phyloP scores from a whole-genome alignment of 108 stramenopile genomes.

The Discostella pseudostelligera region DNA sequence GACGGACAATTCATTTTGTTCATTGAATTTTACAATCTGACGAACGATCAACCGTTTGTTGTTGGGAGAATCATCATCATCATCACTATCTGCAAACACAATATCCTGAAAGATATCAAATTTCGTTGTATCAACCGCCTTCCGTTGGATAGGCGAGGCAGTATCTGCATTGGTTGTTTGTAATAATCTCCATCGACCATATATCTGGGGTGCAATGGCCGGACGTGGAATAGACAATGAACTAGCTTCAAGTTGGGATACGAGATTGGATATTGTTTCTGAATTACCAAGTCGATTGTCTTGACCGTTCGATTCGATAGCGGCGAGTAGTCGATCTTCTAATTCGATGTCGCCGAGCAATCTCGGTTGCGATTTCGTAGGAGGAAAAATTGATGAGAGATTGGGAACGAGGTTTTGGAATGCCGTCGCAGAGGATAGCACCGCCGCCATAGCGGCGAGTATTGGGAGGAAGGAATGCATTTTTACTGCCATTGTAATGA shows the following conservation, averaged over 20 bases:
- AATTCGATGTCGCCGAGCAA: constrained; percentile 27
- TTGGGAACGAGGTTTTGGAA: constrained; percentile 44
- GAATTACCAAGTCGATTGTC: constrained; percentile 68
- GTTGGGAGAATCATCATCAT: constrained; percentile 9
- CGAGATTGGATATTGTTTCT: constrained; percentile 51
- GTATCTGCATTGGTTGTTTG: constrained; percentile 84
- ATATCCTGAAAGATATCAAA: constrained; percentile 88
- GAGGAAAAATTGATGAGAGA: constrained; percentile 14
- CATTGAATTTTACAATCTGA: constrained; percentile 81
- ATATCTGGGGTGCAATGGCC: constrained; percentile 66
- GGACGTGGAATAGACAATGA: constrained; percentile 50
- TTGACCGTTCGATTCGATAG: constrained; percentile 33
- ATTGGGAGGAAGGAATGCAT: neutral
- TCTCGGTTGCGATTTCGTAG: constrained; percentile 2
- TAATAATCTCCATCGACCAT: constrained; percentile 76
- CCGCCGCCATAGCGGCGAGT: neutral
- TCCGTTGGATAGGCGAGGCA: constrained; percentile 80
- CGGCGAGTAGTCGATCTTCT: constrained; percentile 46
- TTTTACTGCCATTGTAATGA: neutral
- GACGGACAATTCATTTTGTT: constrained; percentile 57
- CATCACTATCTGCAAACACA: constrained; percentile 31
- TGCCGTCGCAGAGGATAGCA: constrained; percentile 11
- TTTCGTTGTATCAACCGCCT: constrained; percentile 74
- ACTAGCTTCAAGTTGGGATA: constrained; percentile 53
- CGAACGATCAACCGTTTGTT: constrained; percentile 57